phyloP scores from a whole-genome alignment of 352 stramenopile genomes.

The Lagenidium giganteum region DNA sequence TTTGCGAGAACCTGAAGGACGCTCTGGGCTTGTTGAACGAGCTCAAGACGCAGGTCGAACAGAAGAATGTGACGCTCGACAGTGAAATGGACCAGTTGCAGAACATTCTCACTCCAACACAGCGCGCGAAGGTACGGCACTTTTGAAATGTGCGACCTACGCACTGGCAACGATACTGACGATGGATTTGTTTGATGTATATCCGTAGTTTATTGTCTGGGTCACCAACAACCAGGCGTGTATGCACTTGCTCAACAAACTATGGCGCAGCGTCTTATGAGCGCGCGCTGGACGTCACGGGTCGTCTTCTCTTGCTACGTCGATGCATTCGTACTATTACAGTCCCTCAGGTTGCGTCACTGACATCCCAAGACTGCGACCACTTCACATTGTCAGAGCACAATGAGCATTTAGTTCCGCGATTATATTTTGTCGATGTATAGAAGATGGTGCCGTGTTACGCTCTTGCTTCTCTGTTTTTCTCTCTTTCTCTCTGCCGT shows the following conservation, averaged over 20 bases:
- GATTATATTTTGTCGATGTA: constrained; percentile 16
- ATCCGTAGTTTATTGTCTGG: constrained; percentile 91
- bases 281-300: too few relatives aligned
- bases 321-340: too few relatives aligned
- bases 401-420: too few relatives aligned
- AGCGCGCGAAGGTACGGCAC: constrained; percentile 82
- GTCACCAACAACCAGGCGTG: constrained; percentile 94
- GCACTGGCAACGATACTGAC: neutral
- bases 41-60: constrained; percentile 81
- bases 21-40: constrained; percentile 84
- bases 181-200: constrained; percentile 5
- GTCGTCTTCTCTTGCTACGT: too few relatives aligned
- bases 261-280: constrained; percentile 91
- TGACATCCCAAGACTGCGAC: too few relatives aligned
- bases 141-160: neutral
- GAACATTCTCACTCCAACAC: constrained; percentile 91
- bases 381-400: neutral
- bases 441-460: constrained; percentile 14
- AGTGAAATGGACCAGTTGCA: constrained; percentile 93
- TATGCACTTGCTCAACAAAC: constrained; percentile 96
- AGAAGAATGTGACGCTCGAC: constrained; percentile 92
- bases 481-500: constrained; percentile 3
- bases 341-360: too few relatives aligned
- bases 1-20: constrained; percentile 88
- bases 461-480: too few relatives aligned